phyloP scores from a whole-genome alignment of 805 yeast genomes.

The Groenewaldozyma salmanticensis region DNA sequence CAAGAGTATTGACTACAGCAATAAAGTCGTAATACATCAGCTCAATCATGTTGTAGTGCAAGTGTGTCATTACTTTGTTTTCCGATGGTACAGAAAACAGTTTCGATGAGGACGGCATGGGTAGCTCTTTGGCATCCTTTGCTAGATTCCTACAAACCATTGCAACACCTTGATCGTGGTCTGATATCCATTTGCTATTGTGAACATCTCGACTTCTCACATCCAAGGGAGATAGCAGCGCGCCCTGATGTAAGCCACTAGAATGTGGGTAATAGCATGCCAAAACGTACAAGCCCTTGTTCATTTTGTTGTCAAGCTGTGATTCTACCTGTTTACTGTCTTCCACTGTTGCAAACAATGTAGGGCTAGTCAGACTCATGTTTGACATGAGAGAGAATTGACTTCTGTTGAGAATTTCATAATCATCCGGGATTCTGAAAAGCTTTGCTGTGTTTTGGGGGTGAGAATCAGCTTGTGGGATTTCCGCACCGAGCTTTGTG shows the following conservation, averaged over 20 bases:
- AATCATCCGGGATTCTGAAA: not conserved
- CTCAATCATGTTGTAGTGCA: conserved; percentile 33
- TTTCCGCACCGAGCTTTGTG: conserved; percentile 8
- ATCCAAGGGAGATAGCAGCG: conserved; percentile 12
- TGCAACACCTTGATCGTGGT: too few relatives aligned
- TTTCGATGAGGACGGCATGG: conserved; percentile 37
- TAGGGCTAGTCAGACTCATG: conserved; percentile 11
- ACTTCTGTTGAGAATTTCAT: conserved; percentile 2
- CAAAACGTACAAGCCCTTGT: conserved; percentile 18
- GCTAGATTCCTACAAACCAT: conserved; percentile 38
- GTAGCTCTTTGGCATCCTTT: conserved; percentile 34
- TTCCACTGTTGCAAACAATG: conserved; percentile 12
- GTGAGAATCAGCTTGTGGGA: too few relatives aligned
- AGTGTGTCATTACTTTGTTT: conserved; percentile 37
- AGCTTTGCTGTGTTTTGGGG: not conserved
- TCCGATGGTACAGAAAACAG: conserved; percentile 39
- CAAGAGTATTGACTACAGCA: conserved; percentile 40
- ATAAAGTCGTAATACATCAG: conserved; percentile 40
- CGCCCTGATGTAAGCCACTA: not conserved
- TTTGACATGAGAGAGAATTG: conserved; percentile 20
- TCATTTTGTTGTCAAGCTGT: conserved; percentile 2
- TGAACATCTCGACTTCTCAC: conserved; percentile 6
- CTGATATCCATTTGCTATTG: too few relatives aligned
- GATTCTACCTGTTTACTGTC: not conserved
- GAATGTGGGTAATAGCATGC: conserved; percentile 16